Evolutionary conservation across 768 basidiomycete species (phyloP).

Genomic region (Boletus huronensis): DNA sequence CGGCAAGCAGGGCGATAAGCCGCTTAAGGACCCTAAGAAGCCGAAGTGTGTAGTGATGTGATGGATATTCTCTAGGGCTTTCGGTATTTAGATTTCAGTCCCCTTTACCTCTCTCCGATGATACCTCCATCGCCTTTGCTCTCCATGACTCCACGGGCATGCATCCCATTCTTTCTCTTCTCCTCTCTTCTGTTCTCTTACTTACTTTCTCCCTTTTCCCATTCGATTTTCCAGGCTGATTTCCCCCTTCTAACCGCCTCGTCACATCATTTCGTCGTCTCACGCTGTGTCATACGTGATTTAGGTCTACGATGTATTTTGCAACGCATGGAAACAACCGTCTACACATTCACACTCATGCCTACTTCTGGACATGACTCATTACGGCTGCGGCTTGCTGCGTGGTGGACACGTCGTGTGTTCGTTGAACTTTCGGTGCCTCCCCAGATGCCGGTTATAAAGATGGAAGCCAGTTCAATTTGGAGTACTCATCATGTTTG

Average conservation of each 20-base stretch:
- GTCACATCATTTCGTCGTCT: conserved; percentile 33
- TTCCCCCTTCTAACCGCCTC: conserved; percentile 27
- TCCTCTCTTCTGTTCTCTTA: conserved; percentile 6
- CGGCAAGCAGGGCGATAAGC: conserved; percentile 38
- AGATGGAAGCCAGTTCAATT: background rate
- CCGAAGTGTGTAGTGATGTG: conserved; percentile 79
- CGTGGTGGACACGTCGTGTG: conserved; percentile 19
- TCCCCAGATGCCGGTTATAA: conserved; percentile 7
- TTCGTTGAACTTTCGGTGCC: conserved; percentile 4
- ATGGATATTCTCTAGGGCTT: conserved; percentile 58
- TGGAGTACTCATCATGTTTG: conserved; percentile 7
- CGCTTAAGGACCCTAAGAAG: conserved; percentile 44
- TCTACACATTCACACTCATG: conserved; percentile 15
- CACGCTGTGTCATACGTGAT: conserved; percentile 40
- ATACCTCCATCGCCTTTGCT: conserved; percentile 57
- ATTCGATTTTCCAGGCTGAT: conserved; percentile 32
- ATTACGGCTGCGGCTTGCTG: conserved; percentile 7
- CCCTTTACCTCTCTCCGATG: conserved; percentile 71
- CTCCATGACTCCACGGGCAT: conserved; percentile 26
- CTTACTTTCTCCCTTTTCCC: conserved; percentile 18
- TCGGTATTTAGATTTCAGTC: conserved; percentile 63
- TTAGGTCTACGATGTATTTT: conserved; percentile 39
- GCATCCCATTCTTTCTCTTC: conserved; percentile 18
- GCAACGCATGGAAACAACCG: conserved; percentile 34
- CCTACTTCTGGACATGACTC: conserved; percentile 4